Base-by-base conservation (phyloP, 2,329 filamentous ascomycete genomes). In the Amesomyces nigricolor region DNA sequence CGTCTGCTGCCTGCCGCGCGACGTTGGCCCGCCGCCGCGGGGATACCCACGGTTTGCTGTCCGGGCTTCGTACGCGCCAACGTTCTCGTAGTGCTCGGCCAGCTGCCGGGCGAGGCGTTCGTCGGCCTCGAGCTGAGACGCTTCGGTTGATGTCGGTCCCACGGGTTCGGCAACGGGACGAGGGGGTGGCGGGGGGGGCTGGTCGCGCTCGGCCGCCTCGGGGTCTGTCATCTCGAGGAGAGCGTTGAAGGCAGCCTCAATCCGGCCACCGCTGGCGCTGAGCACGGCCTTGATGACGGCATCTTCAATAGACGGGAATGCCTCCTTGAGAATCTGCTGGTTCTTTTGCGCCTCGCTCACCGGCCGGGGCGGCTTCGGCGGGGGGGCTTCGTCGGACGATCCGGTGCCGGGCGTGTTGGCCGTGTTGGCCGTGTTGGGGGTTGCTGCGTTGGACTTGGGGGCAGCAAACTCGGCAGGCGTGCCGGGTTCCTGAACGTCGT, bases 191-290 rank as follows among this genome's bases (percentile, higher is more conserved):
- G 86, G 86, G 6, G 88, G 87, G n/a, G 89, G 85, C 17, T 77
- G 73, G 57, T 78, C 75, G 49, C 78, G 73, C 64, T 72, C 74
- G 30, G 72, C 76, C 7, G 87, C 86, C 68, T 87, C 86, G 6
- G 88, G 88, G 66, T 91, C 88, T 59, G 87, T 89, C 87, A 90
- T 89, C 65, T 86, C 86, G 44, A 99, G 79, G 43, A 99, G 79
- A 37, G 94, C 94, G 73, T 96, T 94, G 74, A 99, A 99, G 13
- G 94, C 92, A 32, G 90, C 88, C 71, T 99, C 94, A 47, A 97
- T 85, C 66, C 87, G 84, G 57, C 91, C 92, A 56, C 85, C 80
- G 70, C 94, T 97, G 13, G 94, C 94, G 22, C 82, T 79, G 61
- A 99, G 74, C 0, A 99, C 88, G 30, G 94, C 94, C 71, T 86